Evolutionary conservation across 2,329 filamentous ascomycete genomes (phyloP).

Genomic region (Exophiala sp.): DNA sequence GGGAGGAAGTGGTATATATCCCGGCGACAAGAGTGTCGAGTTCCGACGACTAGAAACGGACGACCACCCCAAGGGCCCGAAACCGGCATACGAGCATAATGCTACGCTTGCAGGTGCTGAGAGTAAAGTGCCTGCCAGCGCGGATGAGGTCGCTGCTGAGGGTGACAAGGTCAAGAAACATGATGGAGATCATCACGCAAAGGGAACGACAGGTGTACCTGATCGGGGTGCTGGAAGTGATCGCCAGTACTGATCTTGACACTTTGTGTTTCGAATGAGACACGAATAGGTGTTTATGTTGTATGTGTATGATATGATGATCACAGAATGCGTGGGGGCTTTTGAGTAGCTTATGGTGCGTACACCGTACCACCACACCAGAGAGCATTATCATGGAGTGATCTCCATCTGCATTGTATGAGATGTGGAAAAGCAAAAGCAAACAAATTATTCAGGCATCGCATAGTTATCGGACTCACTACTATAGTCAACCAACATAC

Average conservation of each 20-base stretch:
- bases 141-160: conserved; percentile 16
- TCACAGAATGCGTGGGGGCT: not conserved
- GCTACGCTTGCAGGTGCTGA: conserved; percentile 17
- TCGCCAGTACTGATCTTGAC: not conserved
- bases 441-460: no score
- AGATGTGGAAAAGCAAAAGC: no score
- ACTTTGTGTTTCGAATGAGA: no score
- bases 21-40: conserved; percentile 14
- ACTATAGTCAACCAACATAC: no score
- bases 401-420: not conserved
- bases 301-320: not conserved
- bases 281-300: not conserved
- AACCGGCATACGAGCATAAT: conserved; percentile 13
- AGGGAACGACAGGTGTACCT: conserved; percentile 5
- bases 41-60: conserved; percentile 17
- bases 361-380: not conserved
- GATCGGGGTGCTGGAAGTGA: conserved; percentile 12
- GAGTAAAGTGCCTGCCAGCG: conserved; percentile 11
- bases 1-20: conserved; percentile 15
- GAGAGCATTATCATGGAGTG: not conserved
- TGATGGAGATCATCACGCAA: not conserved
- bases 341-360: not conserved
- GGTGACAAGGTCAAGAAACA: conserved; percentile 5
- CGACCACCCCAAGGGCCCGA: conserved; percentile 11
- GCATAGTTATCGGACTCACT: no score